These are phyloP conservation scores for Xylaria sp. DNA, from an alignment of 2,329 filamentous ascomycete genomes.

Conservation along the genomic window DNA sequence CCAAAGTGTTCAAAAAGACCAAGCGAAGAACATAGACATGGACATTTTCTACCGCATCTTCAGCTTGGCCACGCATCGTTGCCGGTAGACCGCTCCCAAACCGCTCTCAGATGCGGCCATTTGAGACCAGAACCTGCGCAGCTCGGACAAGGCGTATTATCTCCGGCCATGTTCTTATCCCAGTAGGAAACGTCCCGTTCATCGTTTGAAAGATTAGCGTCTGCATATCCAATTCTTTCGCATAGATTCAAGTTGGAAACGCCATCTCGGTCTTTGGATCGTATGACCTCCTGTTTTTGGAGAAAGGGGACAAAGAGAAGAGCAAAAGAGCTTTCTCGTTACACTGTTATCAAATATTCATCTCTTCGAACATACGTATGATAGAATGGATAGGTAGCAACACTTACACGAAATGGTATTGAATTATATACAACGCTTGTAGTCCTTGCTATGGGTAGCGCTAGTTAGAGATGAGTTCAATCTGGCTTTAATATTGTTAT, in stretches of 20 bases:
- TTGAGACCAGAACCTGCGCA: too few relatives aligned
- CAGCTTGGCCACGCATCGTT: not conserved
- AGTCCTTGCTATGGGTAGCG: not conserved
- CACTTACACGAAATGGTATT: not conserved
- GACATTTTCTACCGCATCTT: conserved; percentile 34
- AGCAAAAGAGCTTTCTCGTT: not conserved
- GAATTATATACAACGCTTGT: not conserved
- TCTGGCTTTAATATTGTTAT: not conserved
- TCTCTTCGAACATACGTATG: not conserved
- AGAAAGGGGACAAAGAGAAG: not conserved
- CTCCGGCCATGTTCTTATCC: too few relatives aligned
- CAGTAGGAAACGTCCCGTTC: not conserved
- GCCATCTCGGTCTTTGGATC: not conserved
- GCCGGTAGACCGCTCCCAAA: not conserved
- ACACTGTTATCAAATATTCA: not conserved
- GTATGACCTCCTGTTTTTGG: not conserved
- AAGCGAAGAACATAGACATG: not conserved
- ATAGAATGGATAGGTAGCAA: not conserved
- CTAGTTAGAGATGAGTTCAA: not conserved
- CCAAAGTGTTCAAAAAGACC: not conserved
- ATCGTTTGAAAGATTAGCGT: conserved; percentile 10
- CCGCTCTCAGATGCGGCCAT: too few relatives aligned
- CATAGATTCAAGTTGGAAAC: not conserved
- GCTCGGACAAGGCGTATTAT: too few relatives aligned
- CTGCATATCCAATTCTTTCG: conserved; percentile 10